Base-by-base conservation (phyloP, 1,139 yeast species). In the Pichia terricola region DNA sequence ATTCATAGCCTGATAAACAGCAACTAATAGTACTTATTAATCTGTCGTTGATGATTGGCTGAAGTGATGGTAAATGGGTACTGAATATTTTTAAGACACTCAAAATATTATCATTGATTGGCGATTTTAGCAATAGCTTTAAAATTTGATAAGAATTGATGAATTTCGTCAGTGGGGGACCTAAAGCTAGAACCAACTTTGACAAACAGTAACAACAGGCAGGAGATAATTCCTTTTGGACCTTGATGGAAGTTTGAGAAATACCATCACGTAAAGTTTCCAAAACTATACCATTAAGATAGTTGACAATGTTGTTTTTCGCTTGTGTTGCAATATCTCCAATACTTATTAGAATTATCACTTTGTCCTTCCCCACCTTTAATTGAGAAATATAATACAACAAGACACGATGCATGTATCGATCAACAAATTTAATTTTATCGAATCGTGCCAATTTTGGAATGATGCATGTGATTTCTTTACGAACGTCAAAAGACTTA, bases 111-210 rank as follows among this genome's bases (percentile, higher is more conserved):
- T 76, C 81, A 26, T 91, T 83, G 41, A 91, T 70, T 0, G 95
- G 86, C 51, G 96, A 87, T 44, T 83, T 75, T 55, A 91, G 73
- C 66, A 89, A 75, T 68, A 84, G 72, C 52, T 83, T 94, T 46
- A 91, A 66, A 27, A 89, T 75, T 55, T 60, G 63, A 43, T 87
- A 95, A 50, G 82, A 73, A 52, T 88, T 91, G 49, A 91, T 68
- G 58, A 87, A 91, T 58, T 89, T 89, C 0, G 96, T 84, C 44
- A 91, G 69, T 1, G 96, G 95, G n/a, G 96, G 95, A 0, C 96
- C 97, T 10, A 89, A 88, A 0, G 97, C 94, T 27, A 75, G 73
- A 0, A 96, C 89, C 40, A 91, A 67, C 64, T 86, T 84, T 0
- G 94, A 87, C 41, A 91, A 74, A 60, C 97, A 91, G 53, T 84